A percentile compares a stretch with the other conserved stretches of the same genome.
Evolutionary conservation across 441 rosid genomes (phyloP).

Genomic region (Gossypium trilobum): DNA sequence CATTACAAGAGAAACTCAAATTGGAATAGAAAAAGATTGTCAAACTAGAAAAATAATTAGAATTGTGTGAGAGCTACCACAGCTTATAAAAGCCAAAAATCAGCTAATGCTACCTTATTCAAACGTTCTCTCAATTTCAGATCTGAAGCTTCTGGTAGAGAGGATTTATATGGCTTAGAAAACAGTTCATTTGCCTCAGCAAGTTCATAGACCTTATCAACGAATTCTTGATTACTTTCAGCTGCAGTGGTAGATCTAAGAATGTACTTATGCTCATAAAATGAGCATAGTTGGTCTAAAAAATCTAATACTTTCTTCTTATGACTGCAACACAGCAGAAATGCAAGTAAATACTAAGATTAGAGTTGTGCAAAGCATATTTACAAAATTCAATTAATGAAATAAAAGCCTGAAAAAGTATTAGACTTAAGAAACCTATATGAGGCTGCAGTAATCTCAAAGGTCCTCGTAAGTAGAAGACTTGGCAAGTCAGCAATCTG

Average conservation of each 20-base stretch:
- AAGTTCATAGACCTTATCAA: conserved; percentile 59
- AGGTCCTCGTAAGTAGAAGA: conserved; percentile 57
- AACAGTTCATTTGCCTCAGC: conserved; percentile 66
- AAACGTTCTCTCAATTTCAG: conserved; percentile 39
- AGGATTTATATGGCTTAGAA: conserved; percentile 46
- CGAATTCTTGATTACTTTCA: conserved; percentile 23
- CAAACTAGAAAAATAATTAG: background rate
- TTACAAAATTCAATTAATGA: background rate
- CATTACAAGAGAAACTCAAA: background rate
- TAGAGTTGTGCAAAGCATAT: conserved; percentile 5
- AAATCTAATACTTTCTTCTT: conserved; percentile 62
- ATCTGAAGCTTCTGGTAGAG: conserved; percentile 38
- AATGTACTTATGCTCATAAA: background rate
- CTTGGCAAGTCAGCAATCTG: conserved; percentile 41
- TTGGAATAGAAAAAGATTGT: background rate
- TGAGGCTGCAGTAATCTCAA: conserved; percentile 55
- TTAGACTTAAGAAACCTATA: conserved; percentile 48
- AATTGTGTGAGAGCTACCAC: background rate
- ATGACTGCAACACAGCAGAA: conserved; percentile 48
- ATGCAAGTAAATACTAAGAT: conserved; percentile 15
- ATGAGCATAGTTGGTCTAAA: conserved; percentile 40
- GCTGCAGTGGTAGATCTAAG: conserved; percentile 7
- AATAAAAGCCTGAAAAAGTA: background rate
- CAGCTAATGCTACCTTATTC: conserved; percentile 42
- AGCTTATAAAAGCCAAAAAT: background rate